Conservation (phyloP, 495 filamentous ascomycete genomes). For the Penicillium salamii region DNA sequence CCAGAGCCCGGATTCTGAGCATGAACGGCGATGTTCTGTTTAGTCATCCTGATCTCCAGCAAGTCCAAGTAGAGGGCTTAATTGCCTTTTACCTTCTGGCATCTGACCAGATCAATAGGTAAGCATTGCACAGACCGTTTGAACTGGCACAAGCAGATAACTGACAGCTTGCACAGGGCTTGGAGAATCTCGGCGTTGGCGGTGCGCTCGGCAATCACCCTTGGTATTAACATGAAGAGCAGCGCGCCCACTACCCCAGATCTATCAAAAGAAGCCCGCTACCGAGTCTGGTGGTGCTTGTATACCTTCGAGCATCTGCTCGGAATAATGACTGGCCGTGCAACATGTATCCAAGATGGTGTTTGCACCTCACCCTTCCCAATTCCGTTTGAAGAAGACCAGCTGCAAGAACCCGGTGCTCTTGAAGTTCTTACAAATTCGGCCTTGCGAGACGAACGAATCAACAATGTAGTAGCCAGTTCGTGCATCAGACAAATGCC, state of each 20-base stretch:
- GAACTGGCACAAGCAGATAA: not conserved
- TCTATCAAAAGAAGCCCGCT: constrained; percentile 59
- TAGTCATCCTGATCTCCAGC: constrained; percentile 59
- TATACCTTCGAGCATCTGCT: constrained; percentile 60
- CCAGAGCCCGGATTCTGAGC: constrained; percentile 58
- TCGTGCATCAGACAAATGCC: constrained; percentile 38
- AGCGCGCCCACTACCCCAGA: constrained; percentile 47
- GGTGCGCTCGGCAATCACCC: constrained; percentile 56
- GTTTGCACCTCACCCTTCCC: constrained; percentile 62
- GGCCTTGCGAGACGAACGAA: constrained; percentile 32
- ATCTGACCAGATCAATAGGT: constrained; percentile 64
- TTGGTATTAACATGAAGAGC: constrained; percentile 65
- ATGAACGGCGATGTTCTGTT: constrained; percentile 53
- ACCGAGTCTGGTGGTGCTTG: constrained; percentile 65
- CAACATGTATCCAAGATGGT: constrained; percentile 55
- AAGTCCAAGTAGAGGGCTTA: constrained; percentile 58
- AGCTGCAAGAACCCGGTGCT: constrained; percentile 32
- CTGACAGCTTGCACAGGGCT: constrained; percentile 40
- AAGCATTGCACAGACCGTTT: constrained; percentile 14
- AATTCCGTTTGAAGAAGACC: constrained; percentile 54
- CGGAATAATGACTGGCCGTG: constrained; percentile 64
- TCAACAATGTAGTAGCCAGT: constrained; percentile 38
- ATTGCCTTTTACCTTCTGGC: constrained; percentile 61
- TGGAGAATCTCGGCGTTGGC: constrained; percentile 62
- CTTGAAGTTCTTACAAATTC: constrained; percentile 31